Evolutionary conservation across 1,139 yeast genomes (phyloP), one percentile per base, ranked within the genome.

Genomic region (Pichia sp.): DNA sequence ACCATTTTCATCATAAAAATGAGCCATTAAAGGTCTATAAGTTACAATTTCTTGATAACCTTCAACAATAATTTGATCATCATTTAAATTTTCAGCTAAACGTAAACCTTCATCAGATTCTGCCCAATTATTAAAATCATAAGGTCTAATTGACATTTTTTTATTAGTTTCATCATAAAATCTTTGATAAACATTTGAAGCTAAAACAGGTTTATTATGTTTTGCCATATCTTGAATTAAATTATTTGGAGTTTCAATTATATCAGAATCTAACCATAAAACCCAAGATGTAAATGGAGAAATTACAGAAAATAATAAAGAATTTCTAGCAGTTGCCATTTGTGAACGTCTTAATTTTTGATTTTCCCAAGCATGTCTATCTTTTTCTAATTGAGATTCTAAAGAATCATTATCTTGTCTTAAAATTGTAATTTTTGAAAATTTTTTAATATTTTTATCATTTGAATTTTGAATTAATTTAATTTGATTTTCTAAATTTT

Each of bases 111-210:
- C 84, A 47, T 86, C 94, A 47, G 94, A 81, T 63, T 92, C 98
- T 45, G 83, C 84, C 98, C 98, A 92, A 64, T 94, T 90, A 69
- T 92, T 92, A 70, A 74, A 90, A 64, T 92, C 98, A 62, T 92
- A 92, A 12, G 97, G 95, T 57, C 97, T 76, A 48, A 85, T 79
- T 27, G 76, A 68, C n/a, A 70, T 69, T 53, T 74, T 67, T 47
- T 77, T 72, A 42, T 75, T 70, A 41, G 78, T 79, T 32, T 74
- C 73, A 55, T 86, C 82, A 47, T 55, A 70, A 63, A 67, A 89
- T 54, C 95, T 72, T 70, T 92, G 98, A 67, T 78, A 92, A 52
- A 95, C 95, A 63, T 92, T 92, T 27, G 97, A 97, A 4, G 94
- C 84, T 38, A 92, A 65, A 7, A 92, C 83, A 3, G 96, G 87